Evolutionary conservation across 192 early-diverging fungal species (phyloP).

Genomic region (Diversispora epigaea): DNA sequence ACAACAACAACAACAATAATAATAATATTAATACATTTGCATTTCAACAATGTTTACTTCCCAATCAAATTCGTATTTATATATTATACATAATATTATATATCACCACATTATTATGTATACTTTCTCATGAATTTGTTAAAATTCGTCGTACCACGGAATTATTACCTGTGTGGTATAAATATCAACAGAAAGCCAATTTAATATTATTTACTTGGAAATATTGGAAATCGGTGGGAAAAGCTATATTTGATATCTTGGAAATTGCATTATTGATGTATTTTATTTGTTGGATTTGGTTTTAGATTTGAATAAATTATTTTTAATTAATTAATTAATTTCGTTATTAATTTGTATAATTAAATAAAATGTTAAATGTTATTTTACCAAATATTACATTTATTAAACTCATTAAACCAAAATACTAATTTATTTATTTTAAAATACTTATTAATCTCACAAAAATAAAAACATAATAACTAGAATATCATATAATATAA

Average conservation of each 20-base stretch:
- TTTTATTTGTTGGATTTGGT: constrained; percentile 24
- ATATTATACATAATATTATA: constrained; percentile 33
- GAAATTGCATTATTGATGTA: not conserved
- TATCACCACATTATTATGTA: constrained; percentile 27
- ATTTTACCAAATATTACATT: not conserved
- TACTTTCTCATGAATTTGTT: constrained; percentile 30
- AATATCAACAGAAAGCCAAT: constrained; percentile 6
- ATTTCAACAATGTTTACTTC: constrained; percentile 61
- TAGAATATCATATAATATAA: too few relatives aligned
- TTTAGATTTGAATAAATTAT: not conserved
- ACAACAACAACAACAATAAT: too few relatives aligned
- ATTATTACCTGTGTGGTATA: constrained; percentile 4
- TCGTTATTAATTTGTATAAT: not conserved
- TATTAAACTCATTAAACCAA: too few relatives aligned
- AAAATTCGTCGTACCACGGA: not conserved
- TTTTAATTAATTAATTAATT: too few relatives aligned
- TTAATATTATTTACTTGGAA: constrained; percentile 4
- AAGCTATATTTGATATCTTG: not conserved
- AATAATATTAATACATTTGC: constrained; percentile 36
- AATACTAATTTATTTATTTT: too few relatives aligned
- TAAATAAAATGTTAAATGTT: not conserved
- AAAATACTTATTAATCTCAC: too few relatives aligned
- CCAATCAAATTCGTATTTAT: constrained; percentile 66
- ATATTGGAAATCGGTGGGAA: not conserved
- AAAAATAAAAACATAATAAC: too few relatives aligned